Evolutionary conservation across 1,284 basidiomycete genomes (phyloP).

Genomic region (Boletus sp.): DNA sequence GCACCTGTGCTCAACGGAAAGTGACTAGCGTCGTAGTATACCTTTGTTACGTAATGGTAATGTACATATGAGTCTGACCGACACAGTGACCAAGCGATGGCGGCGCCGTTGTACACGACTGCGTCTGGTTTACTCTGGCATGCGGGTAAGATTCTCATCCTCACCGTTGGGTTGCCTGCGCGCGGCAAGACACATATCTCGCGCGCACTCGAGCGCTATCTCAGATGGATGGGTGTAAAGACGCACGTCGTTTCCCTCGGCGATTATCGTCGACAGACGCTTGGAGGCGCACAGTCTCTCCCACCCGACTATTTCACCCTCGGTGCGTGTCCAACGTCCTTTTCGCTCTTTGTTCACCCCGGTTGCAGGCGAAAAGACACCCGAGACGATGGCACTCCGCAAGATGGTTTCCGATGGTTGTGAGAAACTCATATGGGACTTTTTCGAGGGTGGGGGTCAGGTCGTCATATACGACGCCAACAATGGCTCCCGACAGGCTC

Average conservation of each 20-base stretch:
- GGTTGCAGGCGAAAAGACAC: constrained; percentile 68
- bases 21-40: not conserved
- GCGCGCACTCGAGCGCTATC: constrained; percentile 92
- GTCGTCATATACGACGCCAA: constrained; percentile 99
- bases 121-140: constrained; percentile 87
- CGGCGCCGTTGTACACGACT: constrained; percentile 86
- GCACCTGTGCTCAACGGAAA: not conserved
- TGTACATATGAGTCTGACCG: not conserved
- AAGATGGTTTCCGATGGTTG: constrained; percentile 78
- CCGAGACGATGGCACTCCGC: constrained; percentile 80
- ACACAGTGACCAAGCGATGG: constrained; percentile 54
- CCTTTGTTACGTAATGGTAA: constrained; percentile 31
- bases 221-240: constrained; percentile 98
- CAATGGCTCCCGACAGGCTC: constrained; percentile 76
- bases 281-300: constrained; percentile 87
- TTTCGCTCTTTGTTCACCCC: not conserved
- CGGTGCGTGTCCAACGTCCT: constrained; percentile 48
- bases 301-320: constrained; percentile 92
- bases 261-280: constrained; percentile 89
- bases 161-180: constrained; percentile 91
- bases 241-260: constrained; percentile 94
- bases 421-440: constrained; percentile 88
- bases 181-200: constrained; percentile 98
- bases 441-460: constrained; percentile 88
- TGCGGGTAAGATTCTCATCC: constrained; percentile 92